phyloP scores from a whole-genome alignment of 164 flowering plant genomes.

The Macadamia integrifolia region DNA sequence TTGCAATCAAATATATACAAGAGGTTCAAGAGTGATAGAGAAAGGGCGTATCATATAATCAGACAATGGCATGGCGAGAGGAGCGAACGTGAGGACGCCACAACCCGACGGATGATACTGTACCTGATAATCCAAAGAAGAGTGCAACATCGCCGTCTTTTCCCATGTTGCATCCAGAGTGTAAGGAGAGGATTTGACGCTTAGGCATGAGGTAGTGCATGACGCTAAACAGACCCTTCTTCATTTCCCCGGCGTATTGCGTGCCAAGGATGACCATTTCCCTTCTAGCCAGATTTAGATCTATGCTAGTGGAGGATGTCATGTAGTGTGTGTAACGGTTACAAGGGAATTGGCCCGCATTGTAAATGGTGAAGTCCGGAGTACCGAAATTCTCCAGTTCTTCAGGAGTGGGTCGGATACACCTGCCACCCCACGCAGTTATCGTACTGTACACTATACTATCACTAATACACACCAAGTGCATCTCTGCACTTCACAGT shows the following conservation, averaged over 20 bases:
- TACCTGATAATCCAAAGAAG: constrained; percentile 99
- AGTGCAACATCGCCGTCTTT: constrained; percentile 97
- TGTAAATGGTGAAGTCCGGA: constrained; percentile 99
- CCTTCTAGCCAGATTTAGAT: constrained; percentile 80
- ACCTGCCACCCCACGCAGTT: constrained; percentile 75
- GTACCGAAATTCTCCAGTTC: constrained; percentile 98
- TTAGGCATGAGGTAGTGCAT: constrained; percentile 99
- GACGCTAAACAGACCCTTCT: constrained; percentile 92
- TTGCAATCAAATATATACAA: too few species aligned
- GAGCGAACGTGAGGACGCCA: background rate
- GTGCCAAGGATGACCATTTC: constrained; percentile 99
- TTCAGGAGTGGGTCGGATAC: constrained; percentile 97
- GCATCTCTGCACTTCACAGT: background rate
- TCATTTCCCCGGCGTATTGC: constrained; percentile 99
- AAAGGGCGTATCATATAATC: too few species aligned
- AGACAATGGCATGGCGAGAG: too few species aligned
- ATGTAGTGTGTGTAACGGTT: constrained; percentile 98
- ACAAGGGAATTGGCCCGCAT: constrained; percentile 98
- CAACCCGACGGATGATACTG: constrained; percentile 17
- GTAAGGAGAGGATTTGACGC: constrained; percentile 90
- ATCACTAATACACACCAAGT: background rate
- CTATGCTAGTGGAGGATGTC: constrained; percentile 99
- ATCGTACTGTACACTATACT: constrained; percentile 31
- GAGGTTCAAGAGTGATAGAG: too few species aligned
- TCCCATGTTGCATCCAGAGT: constrained; percentile 99